Base-by-base conservation (phyloP, 768 basidiomycete genomes). In the Russula brevipes region DNA sequence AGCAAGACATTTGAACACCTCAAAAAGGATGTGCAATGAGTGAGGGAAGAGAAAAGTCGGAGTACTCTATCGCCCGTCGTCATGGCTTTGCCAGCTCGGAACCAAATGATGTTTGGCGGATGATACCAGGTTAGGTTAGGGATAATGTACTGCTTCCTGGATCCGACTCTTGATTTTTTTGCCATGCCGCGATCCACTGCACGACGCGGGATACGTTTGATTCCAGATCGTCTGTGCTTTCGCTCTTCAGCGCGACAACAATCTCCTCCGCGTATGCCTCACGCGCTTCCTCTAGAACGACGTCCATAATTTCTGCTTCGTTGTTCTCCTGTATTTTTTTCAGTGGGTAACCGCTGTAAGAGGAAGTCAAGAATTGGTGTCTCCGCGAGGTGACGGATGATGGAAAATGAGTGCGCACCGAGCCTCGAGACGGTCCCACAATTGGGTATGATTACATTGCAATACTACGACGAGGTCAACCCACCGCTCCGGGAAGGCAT, bases 251-350 rank as follows among this genome's bases (percentile, higher is more conserved):
- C 70, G 91, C 91, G 17, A 98, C 87, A 31, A 98, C 82, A 66
- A 96, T 89, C 73, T 91, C 87, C n/a, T 80, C 70, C 0, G 87
- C 82, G 73, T 98, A 99, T 0, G 93, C 91, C 44, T 85, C 85
- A 49, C 85, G 80, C 4, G 96, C 95, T 73, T 99, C 97, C 38
- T 91, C 88, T 11, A 89, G 77, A 42, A 97, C 86, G 55, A 94
- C 85, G 70, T 91, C 81, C 94, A 98, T 97, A 71, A 99, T 98
- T 77, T 99, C 97, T 12, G 95, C 94, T 70, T 95, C 89, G 74
- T 98, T 95, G 74, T 99, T 99, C 76, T 99, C 97, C 72, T 95
- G 90, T 5, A 99, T 92, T 76, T 99, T 99, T 73, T 91, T 91
- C 54, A 94, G 74, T 1, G 89, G 77, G 72, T 98, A 98, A 9